Conservation (phyloP, 805 yeast genomes). For the Metschnikowia reukaufii region DNA sequence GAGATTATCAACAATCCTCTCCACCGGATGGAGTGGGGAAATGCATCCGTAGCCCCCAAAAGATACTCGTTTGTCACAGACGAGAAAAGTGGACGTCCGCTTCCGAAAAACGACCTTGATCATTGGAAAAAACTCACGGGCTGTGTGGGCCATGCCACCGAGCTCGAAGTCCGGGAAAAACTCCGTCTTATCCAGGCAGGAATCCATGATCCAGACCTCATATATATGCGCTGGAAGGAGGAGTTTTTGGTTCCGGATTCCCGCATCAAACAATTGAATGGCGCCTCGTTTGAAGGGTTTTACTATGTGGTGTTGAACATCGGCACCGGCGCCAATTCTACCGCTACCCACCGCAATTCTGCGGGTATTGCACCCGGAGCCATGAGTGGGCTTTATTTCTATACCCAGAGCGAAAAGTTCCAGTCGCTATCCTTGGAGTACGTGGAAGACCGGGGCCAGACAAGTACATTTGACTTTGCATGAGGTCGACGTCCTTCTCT, state of each 20-base stretch:
- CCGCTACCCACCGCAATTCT: constrained; percentile 2
- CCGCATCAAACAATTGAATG: constrained; percentile 54
- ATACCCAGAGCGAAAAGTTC: constrained; percentile 71
- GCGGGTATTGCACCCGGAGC: constrained; percentile 52
- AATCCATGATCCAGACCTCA: constrained; percentile 30
- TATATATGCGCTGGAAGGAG: constrained; percentile 96
- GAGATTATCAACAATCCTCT: constrained; percentile 61
- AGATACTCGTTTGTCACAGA: constrained; percentile 57
- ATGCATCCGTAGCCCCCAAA: constrained; percentile 15
- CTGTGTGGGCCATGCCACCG: constrained; percentile 49
- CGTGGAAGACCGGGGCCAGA: constrained; percentile 48
- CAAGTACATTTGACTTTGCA: constrained; percentile 28
- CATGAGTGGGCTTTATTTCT: constrained; percentile 80
- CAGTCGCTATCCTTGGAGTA: constrained; percentile 71
- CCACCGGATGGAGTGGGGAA: constrained; percentile 26
- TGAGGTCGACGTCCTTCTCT: not conserved
- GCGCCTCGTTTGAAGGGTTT: constrained; percentile 90
- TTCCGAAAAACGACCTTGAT: constrained; percentile 43
- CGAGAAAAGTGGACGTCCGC: constrained; percentile 57
- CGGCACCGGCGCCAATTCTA: constrained; percentile 23
- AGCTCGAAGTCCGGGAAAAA: constrained; percentile 26
- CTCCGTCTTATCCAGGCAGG: constrained; percentile 33
- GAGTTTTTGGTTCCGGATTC: constrained; percentile 82
- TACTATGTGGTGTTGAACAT: constrained; percentile 86
- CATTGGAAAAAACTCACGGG: constrained; percentile 51